Base-by-base conservation (phyloP, 2,329 filamentous ascomycete genomes). In the Davidsoniella australis region DNA sequence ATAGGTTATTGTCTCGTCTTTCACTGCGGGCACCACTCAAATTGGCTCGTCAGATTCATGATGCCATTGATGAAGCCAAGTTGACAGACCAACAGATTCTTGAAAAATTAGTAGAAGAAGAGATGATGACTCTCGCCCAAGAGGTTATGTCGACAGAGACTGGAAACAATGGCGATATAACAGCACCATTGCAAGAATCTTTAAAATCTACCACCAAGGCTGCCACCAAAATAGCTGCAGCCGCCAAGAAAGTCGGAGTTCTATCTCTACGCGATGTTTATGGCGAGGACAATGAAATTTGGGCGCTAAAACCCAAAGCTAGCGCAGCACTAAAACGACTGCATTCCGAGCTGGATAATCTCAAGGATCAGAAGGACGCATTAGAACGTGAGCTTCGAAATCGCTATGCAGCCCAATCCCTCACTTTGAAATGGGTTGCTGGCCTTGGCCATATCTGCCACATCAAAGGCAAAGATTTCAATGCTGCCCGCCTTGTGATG, bases 41-140 rank as follows among this genome's bases (percentile, higher is more conserved):
- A 40, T 73, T 96, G 4, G 84, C 88, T 2, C 64, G 68, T 18
- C 74, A 73, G 18, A 94, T 98, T 52, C 66, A 74, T 45, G 69
- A 74, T 2, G 80, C 89, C 3, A 94, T 98, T 51, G 91, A 98
- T 58, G 91, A 96, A 64, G 88, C 95, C 54, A 85, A 87, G 0
- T 36, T 52, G 18, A 68, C 96, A n/a, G 71, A 79, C 14, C 78
- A 85, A 56, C 80, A 85, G 57, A 75, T 81, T 36, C 72, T 81
- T 1, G 79, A 91, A 56, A 80, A 89, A 53, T 77, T 73, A 47
- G 78, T 85, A 54, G 78, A 79, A 0, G 76, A 72, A 17, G 75
- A 81, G 53, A 78, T 91, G 57, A 75, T 84, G 20, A 75, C 76
- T 1, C 68, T 94, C 44, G 85, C 85, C 5, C 76, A 87, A 59